Conservation (phyloP, 768 basidiomycete genomes). For the Rhodotorula babjevae region DNA sequence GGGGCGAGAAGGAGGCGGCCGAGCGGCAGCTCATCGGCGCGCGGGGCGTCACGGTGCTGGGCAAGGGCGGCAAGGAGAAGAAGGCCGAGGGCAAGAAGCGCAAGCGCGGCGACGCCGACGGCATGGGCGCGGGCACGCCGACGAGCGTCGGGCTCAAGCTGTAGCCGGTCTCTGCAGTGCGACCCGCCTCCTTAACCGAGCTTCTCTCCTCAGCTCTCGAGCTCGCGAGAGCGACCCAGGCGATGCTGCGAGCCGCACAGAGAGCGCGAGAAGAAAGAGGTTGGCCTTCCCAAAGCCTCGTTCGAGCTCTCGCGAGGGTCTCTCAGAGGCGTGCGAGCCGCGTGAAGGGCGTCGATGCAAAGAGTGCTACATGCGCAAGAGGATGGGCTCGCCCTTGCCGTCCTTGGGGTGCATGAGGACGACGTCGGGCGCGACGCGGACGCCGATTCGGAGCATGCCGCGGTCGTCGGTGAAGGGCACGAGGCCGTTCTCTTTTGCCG, state of each 20-base stretch:
- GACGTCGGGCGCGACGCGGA: not conserved
- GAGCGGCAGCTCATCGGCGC: constrained; percentile 74
- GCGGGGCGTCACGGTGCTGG: constrained; percentile 80
- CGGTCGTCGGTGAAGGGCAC: constrained; percentile 1
- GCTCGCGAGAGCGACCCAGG: too few species aligned
- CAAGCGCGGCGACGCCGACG: constrained; percentile 26
- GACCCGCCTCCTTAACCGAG: too few species aligned
- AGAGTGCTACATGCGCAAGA: not conserved
- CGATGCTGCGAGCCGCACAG: too few species aligned
- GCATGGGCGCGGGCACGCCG: not conserved
- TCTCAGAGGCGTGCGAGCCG: too few species aligned
- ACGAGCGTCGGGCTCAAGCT: constrained; percentile 34
- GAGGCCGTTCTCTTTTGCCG: not conserved
- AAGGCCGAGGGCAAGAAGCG: constrained; percentile 29
- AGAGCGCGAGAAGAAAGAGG: too few species aligned
- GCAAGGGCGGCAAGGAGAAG: constrained; percentile 53
- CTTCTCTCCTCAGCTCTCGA: too few species aligned
- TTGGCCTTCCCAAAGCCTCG: too few species aligned
- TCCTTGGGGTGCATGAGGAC: constrained; percentile 7
- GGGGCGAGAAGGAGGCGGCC: constrained; percentile 78
- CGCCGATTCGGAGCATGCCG: not conserved
- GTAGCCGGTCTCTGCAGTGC: constrained; percentile 2
- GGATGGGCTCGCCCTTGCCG: constrained; percentile 2
- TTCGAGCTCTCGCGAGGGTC: too few species aligned
- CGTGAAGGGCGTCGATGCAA: too few species aligned